Evolutionary conservation across 305 asterid genomes (phyloP).

Genomic region (Solanum hybrid): DNA sequence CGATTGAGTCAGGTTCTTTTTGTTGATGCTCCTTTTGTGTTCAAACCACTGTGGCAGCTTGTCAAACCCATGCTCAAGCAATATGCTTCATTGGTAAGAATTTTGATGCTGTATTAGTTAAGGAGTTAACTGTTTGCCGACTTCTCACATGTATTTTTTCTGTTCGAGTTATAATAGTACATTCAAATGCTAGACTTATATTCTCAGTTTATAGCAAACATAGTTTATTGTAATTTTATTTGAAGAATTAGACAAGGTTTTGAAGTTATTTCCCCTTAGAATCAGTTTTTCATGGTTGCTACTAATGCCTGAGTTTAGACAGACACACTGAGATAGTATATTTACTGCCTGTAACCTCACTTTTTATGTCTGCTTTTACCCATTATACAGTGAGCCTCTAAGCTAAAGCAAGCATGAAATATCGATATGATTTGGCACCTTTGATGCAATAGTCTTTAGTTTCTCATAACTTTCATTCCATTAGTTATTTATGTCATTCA

Average conservation of each 20-base stretch:
- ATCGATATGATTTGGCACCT: background rate
- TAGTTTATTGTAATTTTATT: background rate
- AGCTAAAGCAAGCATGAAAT: background rate
- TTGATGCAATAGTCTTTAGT: background rate
- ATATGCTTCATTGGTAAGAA: constrained; percentile 75
- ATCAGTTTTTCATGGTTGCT: background rate
- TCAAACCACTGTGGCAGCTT: constrained; percentile 83
- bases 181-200: background rate
- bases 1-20: constrained; percentile 71
- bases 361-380: background rate
- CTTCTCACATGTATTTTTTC: background rate
- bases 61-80: constrained; percentile 69
- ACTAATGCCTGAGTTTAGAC: background rate
- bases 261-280: background rate
- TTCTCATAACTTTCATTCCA: background rate
- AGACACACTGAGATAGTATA: background rate
- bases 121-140: background rate
- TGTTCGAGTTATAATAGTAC: background rate
- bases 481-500: background rate
- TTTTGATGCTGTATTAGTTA: background rate
- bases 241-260: background rate
- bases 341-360: background rate
- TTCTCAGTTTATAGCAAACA: background rate
- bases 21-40: constrained; percentile 82
- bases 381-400: background rate